phyloP scores from a whole-genome alignment of 2,329 filamentous ascomycete species.

The Talaromyces sp. region DNA sequence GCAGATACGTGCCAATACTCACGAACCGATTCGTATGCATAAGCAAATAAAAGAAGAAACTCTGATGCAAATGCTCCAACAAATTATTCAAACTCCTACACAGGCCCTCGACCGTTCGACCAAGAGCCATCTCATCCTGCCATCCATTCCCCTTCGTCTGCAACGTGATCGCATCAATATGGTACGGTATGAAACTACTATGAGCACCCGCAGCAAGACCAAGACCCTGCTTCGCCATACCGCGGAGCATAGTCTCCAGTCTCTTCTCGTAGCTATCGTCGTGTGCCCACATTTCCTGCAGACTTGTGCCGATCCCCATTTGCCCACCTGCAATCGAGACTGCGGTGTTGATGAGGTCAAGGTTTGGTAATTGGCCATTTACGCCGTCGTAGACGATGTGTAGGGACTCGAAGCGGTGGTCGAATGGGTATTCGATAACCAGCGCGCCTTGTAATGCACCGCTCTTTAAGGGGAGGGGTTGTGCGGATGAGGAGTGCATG shows the following conservation, averaged over 20 bases:
- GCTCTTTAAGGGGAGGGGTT: constrained; percentile 80
- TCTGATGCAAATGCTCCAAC: constrained; percentile 94
- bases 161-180: constrained; percentile 91
- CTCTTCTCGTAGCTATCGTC: constrained; percentile 74
- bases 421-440: constrained; percentile 87
- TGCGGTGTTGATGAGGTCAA: constrained; percentile 93
- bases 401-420: constrained; percentile 77
- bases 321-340: constrained; percentile 83
- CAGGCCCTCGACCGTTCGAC: constrained; percentile 81
- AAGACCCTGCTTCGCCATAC: constrained; percentile 87
- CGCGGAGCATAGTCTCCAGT: constrained; percentile 81
- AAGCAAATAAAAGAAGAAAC: constrained; percentile 97
- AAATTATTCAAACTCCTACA: constrained; percentile 95
- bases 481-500: constrained; percentile 68
- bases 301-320: constrained; percentile 78
- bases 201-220: constrained; percentile 88
- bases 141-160: constrained; percentile 87
- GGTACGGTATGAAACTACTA: constrained; percentile 95
- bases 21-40: constrained; percentile 92
- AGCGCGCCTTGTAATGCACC: constrained; percentile 89
- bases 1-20: constrained; percentile 95
- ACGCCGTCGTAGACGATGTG: constrained; percentile 93
- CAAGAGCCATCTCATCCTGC: constrained; percentile 97
- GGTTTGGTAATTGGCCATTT: constrained; percentile 91
- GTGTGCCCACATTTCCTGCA: constrained; percentile 83